Conservation (phyloP, 345 rosid genomes). For the Camelina laxa region DNA sequence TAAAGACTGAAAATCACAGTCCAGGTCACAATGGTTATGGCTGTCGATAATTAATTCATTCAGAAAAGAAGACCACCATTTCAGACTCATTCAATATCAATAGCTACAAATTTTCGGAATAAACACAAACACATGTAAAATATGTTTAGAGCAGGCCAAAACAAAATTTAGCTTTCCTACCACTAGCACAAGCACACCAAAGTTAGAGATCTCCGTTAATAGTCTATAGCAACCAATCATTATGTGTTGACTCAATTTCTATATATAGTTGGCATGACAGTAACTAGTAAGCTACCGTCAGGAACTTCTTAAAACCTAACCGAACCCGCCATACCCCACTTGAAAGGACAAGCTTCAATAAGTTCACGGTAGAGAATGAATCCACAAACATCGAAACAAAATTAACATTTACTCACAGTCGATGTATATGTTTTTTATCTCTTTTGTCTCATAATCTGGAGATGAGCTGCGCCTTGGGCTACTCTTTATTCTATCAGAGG, state of each 20-base stretch:
- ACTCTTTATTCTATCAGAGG: slow-evolving; percentile 54
- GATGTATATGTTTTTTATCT: slow-evolving; percentile 91
- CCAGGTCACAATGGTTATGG: slow-evolving; percentile 10
- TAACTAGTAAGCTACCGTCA: slow-evolving; percentile 5
- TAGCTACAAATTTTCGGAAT: slow-evolving; percentile 6
- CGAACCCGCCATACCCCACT: slow-evolving; percentile 18
- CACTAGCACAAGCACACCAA: slow-evolving; percentile 2
- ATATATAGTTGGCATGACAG: not conserved
- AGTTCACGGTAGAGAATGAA: slow-evolving; percentile 12
- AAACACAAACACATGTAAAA: slow-evolving; percentile 3
- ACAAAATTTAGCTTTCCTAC: slow-evolving; percentile 16
- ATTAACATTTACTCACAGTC: slow-evolving; percentile 72
- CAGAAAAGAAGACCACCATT: slow-evolving; percentile 10
- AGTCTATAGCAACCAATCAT: not conserved
- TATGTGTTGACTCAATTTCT: not conserved
- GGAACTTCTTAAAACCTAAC: slow-evolving; percentile 1
- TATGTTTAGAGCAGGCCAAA: slow-evolving; percentile 15
- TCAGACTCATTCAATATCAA: slow-evolving; percentile 14
- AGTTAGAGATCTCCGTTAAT: not conserved
- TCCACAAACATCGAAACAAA: not conserved
- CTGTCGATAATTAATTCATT: not conserved
- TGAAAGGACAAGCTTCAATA: slow-evolving; percentile 13
- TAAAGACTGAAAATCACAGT: slow-evolving; percentile 23
- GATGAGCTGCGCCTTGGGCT: slow-evolving; percentile 55
- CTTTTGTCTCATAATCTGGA: slow-evolving; percentile 75